Evolutionary conservation across 1,284 basidiomycete genomes (phyloP).

Genomic region (Irpex lacteus): DNA sequence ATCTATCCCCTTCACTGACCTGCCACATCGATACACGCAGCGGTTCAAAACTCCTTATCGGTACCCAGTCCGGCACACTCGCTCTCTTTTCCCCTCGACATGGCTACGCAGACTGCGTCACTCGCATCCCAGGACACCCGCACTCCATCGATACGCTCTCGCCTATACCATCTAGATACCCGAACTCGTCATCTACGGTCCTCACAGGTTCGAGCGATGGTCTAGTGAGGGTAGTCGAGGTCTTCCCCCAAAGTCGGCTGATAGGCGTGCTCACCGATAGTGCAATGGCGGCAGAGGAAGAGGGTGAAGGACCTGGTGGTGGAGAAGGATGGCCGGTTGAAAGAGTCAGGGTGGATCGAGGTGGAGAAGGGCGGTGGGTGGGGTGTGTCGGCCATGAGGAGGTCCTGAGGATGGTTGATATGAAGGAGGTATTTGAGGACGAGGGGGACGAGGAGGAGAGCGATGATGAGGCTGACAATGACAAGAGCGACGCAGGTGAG

Average conservation of each 20-base stretch:
- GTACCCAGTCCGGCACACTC: conserved; percentile 89
- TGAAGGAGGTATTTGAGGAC: conserved; percentile 63
- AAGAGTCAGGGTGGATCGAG: conserved; percentile 63
- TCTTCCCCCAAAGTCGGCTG: conserved; percentile 82
- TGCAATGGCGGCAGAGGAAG: background rate
- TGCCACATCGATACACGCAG: conserved; percentile 33
- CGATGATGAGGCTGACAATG: conserved; percentile 32
- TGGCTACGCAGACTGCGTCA: conserved; percentile 92
- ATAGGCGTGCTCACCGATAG: conserved; percentile 90
- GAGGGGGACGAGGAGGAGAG: conserved; percentile 43
- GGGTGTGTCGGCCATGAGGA: conserved; percentile 96
- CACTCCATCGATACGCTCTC: conserved; percentile 85
- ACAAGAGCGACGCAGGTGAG: conserved; percentile 24
- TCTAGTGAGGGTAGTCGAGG: conserved; percentile 84
- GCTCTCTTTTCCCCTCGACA: conserved; percentile 86
- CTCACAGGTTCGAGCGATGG: conserved; percentile 95
- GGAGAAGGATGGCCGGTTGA: conserved; percentile 85
- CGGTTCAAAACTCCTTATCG: conserved; percentile 80
- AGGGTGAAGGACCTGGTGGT: background rate
- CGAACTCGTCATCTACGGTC: conserved; percentile 69
- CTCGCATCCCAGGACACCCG: conserved; percentile 90
- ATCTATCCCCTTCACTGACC: background rate
- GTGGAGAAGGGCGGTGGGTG: conserved; percentile 70
- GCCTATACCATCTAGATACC: conserved; percentile 62
- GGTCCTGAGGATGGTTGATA: conserved; percentile 80